These are phyloP conservation scores for Hypoxylon sp. DNA, from an alignment of 2,329 filamentous ascomycete species.

Conservation along the genomic window DNA sequence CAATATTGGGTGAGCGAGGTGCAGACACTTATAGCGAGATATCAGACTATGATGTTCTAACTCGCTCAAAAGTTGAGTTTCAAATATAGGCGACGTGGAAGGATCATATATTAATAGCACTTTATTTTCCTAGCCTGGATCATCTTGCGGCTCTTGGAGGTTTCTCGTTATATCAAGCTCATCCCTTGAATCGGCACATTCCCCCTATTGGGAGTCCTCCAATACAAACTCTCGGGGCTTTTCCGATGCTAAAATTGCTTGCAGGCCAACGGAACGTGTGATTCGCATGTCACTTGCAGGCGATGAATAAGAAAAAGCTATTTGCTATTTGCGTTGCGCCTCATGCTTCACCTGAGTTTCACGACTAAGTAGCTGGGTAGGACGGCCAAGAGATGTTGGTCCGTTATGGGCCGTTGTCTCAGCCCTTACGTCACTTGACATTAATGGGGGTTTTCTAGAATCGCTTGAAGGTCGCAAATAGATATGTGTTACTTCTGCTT, in stretches of 20 bases:
- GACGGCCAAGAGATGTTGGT: conserved; percentile 1
- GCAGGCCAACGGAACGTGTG: neutral
- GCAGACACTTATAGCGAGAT: neutral
- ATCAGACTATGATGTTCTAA: neutral
- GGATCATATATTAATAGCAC: neutral
- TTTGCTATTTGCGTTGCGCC: conserved; percentile 4
- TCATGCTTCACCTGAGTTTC: conserved; percentile 2
- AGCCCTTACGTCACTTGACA: conserved; percentile 10
- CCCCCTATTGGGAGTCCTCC: too few species aligned
- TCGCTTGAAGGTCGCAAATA: conserved; percentile 1
- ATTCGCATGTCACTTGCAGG: neutral
- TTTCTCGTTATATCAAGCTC: neutral
- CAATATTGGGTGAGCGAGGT: conserved; percentile 1
- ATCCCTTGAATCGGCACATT: too few species aligned
- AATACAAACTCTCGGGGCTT: too few species aligned
- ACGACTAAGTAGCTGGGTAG: neutral
- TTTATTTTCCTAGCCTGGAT: neutral
- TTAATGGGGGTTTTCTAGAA: conserved; percentile 4
- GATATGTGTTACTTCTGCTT: neutral
- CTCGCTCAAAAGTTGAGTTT: neutral
- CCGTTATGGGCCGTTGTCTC: neutral
- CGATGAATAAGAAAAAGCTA: neutral
- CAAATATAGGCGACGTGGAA: conserved; percentile 8
- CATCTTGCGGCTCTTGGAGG: neutral
- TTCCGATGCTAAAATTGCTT: too few species aligned